phyloP scores from a whole-genome alignment of 2,329 filamentous ascomycete species.

The Chrysoporthe puriensis region DNA sequence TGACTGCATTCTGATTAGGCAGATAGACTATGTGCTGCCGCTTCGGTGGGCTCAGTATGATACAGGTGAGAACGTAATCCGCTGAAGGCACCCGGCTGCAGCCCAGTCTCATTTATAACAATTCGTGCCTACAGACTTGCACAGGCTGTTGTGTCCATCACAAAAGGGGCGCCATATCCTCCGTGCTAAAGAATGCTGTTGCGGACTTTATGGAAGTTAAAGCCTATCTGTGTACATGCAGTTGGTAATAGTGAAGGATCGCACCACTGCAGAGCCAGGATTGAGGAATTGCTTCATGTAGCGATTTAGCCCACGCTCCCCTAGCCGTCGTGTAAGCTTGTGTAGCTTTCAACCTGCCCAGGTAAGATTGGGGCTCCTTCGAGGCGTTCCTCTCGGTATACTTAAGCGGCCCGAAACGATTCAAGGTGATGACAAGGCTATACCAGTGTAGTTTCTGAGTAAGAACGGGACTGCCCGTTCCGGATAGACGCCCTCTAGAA shows the following conservation, averaged over 20 bases:
- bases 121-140: not conserved
- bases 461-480: not conserved
- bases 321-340: not conserved
- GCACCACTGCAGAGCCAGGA: not conserved
- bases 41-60: not conserved
- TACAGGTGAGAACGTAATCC: not conserved
- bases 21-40: not conserved
- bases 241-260: not conserved
- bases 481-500: not conserved
- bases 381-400: not conserved
- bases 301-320: not conserved
- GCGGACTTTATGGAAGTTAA: not conserved
- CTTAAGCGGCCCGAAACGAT: not conserved
- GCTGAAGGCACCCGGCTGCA: not conserved
- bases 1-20: not conserved
- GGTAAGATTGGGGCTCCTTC: not conserved
- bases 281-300: not conserved
- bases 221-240: not conserved
- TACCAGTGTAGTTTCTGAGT: not conserved
- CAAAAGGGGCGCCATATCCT: not conserved
- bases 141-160: not conserved
- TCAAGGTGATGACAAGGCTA: not conserved
- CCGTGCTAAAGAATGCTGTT: not conserved
- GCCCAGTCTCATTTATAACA: not conserved
- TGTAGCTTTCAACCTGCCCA: not conserved